Evolutionary conservation across 2,329 filamentous ascomycete genomes (phyloP).

Genomic region (Bipolaris bicolor): DNA sequence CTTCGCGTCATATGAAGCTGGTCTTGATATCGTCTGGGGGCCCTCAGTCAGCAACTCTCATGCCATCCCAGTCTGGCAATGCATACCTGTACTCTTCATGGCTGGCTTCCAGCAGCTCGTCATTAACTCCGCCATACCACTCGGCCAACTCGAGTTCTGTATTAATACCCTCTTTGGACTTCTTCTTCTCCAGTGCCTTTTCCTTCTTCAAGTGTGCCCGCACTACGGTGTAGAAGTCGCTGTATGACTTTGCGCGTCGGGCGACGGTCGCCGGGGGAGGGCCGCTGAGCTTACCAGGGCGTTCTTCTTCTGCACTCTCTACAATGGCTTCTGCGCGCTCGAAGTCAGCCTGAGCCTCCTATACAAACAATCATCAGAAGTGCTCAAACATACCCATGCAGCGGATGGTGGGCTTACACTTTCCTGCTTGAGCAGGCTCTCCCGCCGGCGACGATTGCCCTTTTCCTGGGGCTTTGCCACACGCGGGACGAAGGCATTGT

Average conservation of each 20-base stretch:
- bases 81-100: conserved; percentile 76
- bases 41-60: neutral
- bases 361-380: conserved; percentile 51
- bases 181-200: conserved; percentile 47
- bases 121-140: conserved; percentile 66
- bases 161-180: conserved; percentile 54
- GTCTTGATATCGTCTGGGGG: conserved; percentile 71
- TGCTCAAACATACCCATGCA: conserved; percentile 42
- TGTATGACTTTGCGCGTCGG: conserved; percentile 76
- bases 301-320: conserved; percentile 67
- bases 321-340: conserved; percentile 63
- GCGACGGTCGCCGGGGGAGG: conserved; percentile 71
- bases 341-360: conserved; percentile 63
- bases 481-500: conserved; percentile 72
- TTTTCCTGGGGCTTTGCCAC: conserved; percentile 51
- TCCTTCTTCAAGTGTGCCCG: conserved; percentile 64
- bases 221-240: conserved; percentile 73
- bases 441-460: conserved; percentile 66
- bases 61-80: neutral
- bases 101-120: conserved; percentile 77
- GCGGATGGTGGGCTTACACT: conserved; percentile 52
- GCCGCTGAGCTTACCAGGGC: conserved; percentile 57
- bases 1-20: conserved; percentile 81
- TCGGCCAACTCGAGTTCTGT: conserved; percentile 65
- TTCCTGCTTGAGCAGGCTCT: conserved; percentile 68